Conservation (phyloP, 768 basidiomycete species). For the Galerina marginata region DNA sequence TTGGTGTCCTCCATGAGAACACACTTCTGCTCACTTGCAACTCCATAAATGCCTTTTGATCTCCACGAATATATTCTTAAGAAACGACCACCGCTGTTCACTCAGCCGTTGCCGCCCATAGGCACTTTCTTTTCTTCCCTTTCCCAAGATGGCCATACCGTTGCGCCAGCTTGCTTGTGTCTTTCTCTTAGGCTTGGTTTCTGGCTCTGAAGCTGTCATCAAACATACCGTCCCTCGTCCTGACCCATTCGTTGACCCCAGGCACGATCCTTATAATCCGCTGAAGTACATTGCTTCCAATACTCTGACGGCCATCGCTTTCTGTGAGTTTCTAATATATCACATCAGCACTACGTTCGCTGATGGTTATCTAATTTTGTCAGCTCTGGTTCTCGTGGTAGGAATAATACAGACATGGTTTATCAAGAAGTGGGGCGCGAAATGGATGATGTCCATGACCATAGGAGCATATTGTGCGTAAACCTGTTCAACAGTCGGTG, state of each 20-base stretch:
- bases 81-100: not conserved
- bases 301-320: constrained; percentile 51
- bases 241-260: constrained; percentile 54
- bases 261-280: constrained; percentile 56
- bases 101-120: no score
- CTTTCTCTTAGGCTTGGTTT: constrained; percentile 12
- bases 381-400: constrained; percentile 44
- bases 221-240: constrained; percentile 28
- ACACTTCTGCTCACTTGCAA: not conserved
- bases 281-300: constrained; percentile 61
- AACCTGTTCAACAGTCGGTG: not conserved
- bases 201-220: constrained; percentile 19
- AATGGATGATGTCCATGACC: constrained; percentile 65
- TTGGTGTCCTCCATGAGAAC: constrained; percentile 1
- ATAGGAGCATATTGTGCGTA: constrained; percentile 63
- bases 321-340: constrained; percentile 19
- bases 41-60: not conserved
- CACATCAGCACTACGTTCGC: not conserved
- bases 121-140: not conserved
- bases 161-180: constrained; percentile 4
- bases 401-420: constrained; percentile 50
- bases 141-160: not conserved
- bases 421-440: constrained; percentile 50
- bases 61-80: not conserved
- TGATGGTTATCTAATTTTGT: not conserved